Base-by-base conservation (phyloP, 2,329 filamentous ascomycete species). In the Septoria petroselini region DNA sequence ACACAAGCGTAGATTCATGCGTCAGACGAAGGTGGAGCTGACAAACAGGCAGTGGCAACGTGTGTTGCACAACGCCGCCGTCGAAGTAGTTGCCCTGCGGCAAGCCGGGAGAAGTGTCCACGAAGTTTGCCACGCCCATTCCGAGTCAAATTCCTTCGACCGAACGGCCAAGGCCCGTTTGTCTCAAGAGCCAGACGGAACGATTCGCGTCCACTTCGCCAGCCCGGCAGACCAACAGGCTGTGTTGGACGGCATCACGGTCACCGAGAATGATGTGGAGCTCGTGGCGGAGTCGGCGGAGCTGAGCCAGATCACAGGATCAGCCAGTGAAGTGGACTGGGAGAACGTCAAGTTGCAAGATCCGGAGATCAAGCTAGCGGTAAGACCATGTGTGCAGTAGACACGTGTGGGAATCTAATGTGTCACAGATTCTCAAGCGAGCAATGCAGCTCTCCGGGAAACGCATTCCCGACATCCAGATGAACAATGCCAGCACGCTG, bases 361-460 rank as follows among this genome's bases (percentile, higher is more conserved):
- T 58, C 69, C 74, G 1, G 68, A 73, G 33, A 65, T 86, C 57
- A 89, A 87, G 66, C 91, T 93, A 73, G 81, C 83, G 50, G 88
- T 93, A 78, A 29, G 41, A 37, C 12, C 37, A 30, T 21, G 17
- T n/a, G 4, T 18, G 14, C 8, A 1, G 25, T 15, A 2, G 6
- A n/a, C 18, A 23, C 14, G 27, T 21, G 44, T 42, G 27, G 14
- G 4, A 43, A 42, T 44, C 53, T 65, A 42, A 62, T 52, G 49
- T n/a, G 17, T n/a, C 12, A 19, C 59, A 96, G 91, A 77, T 93
- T 58, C 73, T 84, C 62, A 95, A 95, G 72, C 84, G 88, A 52
- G 73, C 90, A 54, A 82, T 85, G 67, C 86, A 93, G 67, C 76
- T 95, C 53, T 91, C 85, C n/a, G 88, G 88, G 53, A 80, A 83